phyloP scores from a whole-genome alignment of 345 rosid species.

The Moricandia arvensis region DNA sequence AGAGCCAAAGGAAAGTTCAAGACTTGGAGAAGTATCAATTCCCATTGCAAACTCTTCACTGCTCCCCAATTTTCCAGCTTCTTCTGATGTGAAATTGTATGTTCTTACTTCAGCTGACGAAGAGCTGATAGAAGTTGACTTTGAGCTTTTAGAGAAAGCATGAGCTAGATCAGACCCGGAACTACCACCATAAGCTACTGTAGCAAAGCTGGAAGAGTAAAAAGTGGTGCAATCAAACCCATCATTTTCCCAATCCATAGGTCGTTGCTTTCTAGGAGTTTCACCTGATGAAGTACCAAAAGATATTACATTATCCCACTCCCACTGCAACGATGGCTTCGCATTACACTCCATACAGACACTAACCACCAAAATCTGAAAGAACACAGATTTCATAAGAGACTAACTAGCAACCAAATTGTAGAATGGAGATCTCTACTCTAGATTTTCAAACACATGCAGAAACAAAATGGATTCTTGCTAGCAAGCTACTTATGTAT shows the following conservation, averaged over 20 bases:
- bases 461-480: neutral
- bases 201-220: conserved; percentile 49
- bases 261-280: conserved; percentile 48
- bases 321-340: conserved; percentile 69
- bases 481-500: neutral
- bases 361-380: conserved; percentile 28
- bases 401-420: neutral
- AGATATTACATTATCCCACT: conserved; percentile 70
- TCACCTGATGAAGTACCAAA: conserved; percentile 56
- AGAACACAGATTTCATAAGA: neutral
- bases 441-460: too few species aligned
- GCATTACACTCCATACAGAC: conserved; percentile 81
- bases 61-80: neutral
- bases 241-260: conserved; percentile 61
- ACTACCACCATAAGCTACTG: conserved; percentile 39
- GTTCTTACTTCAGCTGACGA: conserved; percentile 4
- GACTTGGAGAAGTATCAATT: conserved; percentile 5
- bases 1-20: conserved; percentile 2
- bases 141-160: conserved; percentile 46
- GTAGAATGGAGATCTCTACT: neutral
- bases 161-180: conserved; percentile 58
- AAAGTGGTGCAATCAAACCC: conserved; percentile 48
- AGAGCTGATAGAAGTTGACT: conserved; percentile 11
- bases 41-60: neutral
- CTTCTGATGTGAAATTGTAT: neutral